Conservation (phyloP, 2,329 filamentous ascomycete genomes). For the Podosphaera aphanis region DNA sequence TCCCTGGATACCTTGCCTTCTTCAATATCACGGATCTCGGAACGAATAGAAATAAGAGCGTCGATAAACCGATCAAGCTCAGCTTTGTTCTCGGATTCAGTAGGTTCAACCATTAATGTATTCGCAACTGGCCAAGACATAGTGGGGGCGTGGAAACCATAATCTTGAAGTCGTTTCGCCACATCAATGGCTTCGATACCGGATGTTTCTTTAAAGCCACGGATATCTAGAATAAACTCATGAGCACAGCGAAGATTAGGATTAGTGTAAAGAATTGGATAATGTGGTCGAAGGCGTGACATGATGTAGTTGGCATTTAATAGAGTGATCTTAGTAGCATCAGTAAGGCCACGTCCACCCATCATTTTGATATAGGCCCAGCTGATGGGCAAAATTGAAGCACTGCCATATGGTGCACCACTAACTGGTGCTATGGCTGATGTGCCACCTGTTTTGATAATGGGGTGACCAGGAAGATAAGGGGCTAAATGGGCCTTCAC, state of each 20-base stretch:
- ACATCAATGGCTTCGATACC: conserved; percentile 85
- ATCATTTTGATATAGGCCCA: conserved; percentile 94
- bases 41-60: conserved; percentile 63
- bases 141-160: conserved; percentile 89
- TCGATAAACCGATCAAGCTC: conserved; percentile 89
- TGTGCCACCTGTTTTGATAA: conserved; percentile 30
- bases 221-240: conserved; percentile 86
- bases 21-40: conserved; percentile 68
- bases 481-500: conserved; percentile 60
- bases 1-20: conserved; percentile 50
- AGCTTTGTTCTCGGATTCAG: conserved; percentile 74
- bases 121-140: conserved; percentile 94
- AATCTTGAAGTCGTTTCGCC: conserved; percentile 89
- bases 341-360: conserved; percentile 53
- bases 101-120: conserved; percentile 95
- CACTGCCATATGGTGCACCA: conserved; percentile 67
- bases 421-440: conserved; percentile 48
- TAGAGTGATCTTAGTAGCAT: conserved; percentile 79
- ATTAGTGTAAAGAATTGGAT: conserved; percentile 86
- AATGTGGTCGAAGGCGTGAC: conserved; percentile 63
- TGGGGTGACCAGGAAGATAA: conserved; percentile 47
- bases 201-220: conserved; percentile 59
- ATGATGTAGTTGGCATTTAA: conserved; percentile 96
- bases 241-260: conserved; percentile 70
- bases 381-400: conserved; percentile 79